Evolutionary conservation across 2,329 filamentous ascomycete genomes (phyloP), one percentile per base, ranked within the genome.

Genomic region (Metarhizium anisopliae): DNA sequence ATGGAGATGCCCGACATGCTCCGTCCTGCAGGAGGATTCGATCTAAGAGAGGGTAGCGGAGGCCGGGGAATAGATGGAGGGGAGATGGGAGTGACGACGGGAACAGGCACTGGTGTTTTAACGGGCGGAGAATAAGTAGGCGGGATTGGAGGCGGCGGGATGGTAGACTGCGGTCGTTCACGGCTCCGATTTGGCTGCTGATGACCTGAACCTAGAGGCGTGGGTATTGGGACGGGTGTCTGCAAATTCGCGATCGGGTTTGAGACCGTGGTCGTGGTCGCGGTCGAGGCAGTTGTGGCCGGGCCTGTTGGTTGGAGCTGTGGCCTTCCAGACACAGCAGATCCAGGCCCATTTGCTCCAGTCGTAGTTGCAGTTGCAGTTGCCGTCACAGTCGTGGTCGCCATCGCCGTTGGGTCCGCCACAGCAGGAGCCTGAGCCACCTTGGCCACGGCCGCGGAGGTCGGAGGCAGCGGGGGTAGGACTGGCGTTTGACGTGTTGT

Each of bases 401-500:
- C 47, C 36, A 25, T n/a, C 51, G 32, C 20, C 51, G 56, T 42
- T 45, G 50, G 54, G 29, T 29, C 51, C 40, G 47, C 38, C 50
- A 16, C 51, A 5, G 53, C 32, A 51, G 54, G 54, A 54, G 57
- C 57, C 32, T 52, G 57, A 54, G 54, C 52, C 57, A 51, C 52
- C 43, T 14, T 53, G 38, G 38, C 38, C 38, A 16, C 38, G 49
- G 43, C 52, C 16, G 50, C 51, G 30, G 58, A 57, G 13, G 61
- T 57, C 54, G 63, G 63, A 43, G 61, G 60, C 52, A 59, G 55
- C 51, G 67, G 66, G 50, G 66, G 67, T 55, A 62, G 60, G 51
- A 69, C 65, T 29, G 67, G 65, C 59, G 69, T 72, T 58, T 72
- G 71, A 68, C 71, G 71, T 70, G 71, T 72, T 58, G 68, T 65